Percentiles rank a stretch among this genome's conserved stretches.
Evolutionary conservation across 164 flowering plant species (phyloP).

Genomic region (Umbilicus rupestris): DNA sequence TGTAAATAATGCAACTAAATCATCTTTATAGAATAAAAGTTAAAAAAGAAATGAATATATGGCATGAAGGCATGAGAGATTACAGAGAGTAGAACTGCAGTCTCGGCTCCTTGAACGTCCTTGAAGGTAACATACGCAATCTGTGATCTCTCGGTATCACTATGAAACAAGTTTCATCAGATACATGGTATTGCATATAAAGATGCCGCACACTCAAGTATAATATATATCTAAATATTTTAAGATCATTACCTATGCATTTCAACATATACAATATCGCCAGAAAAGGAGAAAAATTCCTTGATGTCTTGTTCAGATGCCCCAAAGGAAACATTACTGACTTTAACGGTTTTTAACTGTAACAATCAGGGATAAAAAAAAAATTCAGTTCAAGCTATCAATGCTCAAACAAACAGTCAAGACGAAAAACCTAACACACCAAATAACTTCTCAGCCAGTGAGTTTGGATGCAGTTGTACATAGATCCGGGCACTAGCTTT

Average conservation of each 20-base stretch:
- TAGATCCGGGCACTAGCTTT: not conserved
- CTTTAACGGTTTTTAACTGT: slow-evolving; percentile 38
- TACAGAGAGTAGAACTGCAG: slow-evolving; percentile 43
- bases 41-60: not conserved
- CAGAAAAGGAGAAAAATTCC: slow-evolving; percentile 53
- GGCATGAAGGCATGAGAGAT: not conserved
- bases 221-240: not conserved
- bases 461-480: not conserved
- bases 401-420: too few relatives aligned
- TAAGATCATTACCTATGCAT: slow-evolving; percentile 24
- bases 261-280: slow-evolving; percentile 44
- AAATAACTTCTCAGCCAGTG: not conserved
- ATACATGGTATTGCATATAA: not conserved
- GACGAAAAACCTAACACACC: not conserved
- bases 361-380: not conserved
- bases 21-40: not conserved
- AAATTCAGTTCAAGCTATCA: too few relatives aligned
- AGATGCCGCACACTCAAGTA: too few relatives aligned
- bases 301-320: slow-evolving; percentile 36
- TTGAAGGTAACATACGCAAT: slow-evolving; percentile 55
- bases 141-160: slow-evolving; percentile 42
- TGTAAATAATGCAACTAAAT: not conserved
- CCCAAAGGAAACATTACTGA: slow-evolving; percentile 39
- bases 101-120: slow-evolving; percentile 56
- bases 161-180: slow-evolving; percentile 14